Evolutionary conservation across 2,329 filamentous ascomycete species (phyloP), one percentile per base, ranked within the genome.

Genomic region (Xylariaceae sp.): DNA sequence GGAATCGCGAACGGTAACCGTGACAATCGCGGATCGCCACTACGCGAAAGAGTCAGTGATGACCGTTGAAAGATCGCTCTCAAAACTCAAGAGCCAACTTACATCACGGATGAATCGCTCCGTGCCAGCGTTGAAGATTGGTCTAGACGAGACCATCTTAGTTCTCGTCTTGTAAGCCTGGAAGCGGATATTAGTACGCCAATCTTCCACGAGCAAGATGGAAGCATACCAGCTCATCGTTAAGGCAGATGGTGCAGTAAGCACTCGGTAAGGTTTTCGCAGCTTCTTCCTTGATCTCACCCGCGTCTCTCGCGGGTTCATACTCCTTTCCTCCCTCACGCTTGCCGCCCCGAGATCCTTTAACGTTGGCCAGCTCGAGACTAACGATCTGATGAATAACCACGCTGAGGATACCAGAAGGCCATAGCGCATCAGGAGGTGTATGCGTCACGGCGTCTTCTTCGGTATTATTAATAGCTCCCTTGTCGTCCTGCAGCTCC

Each of bases 111-210:
- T 78, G 68, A 97, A 97, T 10, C 88, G 85, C 71, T 99, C 94
- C 0, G 92, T 97, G 61, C 93, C 93, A 2, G 94, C 92, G 67
- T 97, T 97, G 81, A 96, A 97, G 64, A 97, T 97, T 1, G 94
- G 94, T 72, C 95, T 92, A 55, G 90, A 95, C 42, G 89, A 95
- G 6, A 96, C 89, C 3, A 92, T 92, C 78, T 99, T 97, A 42
- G 90, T 85, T 69, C 94, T 85, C n/a, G 93, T 97, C 70, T 93
- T 92, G 78, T 97, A 97, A 15, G 92, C 80, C 70, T 71, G 42
- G 42, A 58, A 76, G 4, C 11, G 9, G 51, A 15, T 15, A 35
- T 51, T 44, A 17, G 17, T 18, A 18, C 17, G 17, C 17, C 2
- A 18, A 18, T 18, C 17, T 18, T 18, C 17, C 17, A 18, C 17